These are phyloP conservation scores for Aphanomyces stellatus DNA, from an alignment of 352 stramenopile species.

Conservation along the genomic window DNA sequence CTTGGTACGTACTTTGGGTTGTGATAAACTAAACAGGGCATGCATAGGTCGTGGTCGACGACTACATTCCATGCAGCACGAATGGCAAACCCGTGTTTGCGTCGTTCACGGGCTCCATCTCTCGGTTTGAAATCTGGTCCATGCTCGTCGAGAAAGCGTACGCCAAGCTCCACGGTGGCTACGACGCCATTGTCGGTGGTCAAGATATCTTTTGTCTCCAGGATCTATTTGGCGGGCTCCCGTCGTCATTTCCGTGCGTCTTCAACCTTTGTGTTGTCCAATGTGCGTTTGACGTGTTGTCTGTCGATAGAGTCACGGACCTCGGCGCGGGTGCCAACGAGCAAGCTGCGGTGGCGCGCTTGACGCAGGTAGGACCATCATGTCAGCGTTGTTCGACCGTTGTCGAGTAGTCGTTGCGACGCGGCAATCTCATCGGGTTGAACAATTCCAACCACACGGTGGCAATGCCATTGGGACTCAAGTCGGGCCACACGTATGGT, in stretches of 20 bases:
- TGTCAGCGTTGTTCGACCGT: too few species aligned
- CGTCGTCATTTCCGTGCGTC: constrained; percentile 18
- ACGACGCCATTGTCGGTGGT: constrained; percentile 83
- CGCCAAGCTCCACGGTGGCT: constrained; percentile 88
- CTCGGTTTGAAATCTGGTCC: constrained; percentile 89
- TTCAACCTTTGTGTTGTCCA: neutral
- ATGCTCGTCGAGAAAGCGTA: constrained; percentile 93
- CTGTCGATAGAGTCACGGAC: neutral
- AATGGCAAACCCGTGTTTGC: constrained; percentile 79
- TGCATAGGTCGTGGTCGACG: constrained; percentile 50
- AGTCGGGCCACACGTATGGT: constrained; percentile 62
- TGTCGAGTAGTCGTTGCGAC: constrained; percentile 30
- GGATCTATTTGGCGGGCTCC: constrained; percentile 68
- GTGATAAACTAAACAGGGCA: neutral
- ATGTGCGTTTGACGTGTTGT: neutral
- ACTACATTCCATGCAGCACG: constrained; percentile 77
- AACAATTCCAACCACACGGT: constrained; percentile 59
- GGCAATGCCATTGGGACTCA: constrained; percentile 51
- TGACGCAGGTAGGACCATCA: neutral
- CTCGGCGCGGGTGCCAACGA: neutral
- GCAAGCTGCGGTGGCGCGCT: neutral
- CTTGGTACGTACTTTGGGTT: constrained; percentile 22
- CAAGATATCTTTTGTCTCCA: constrained; percentile 70
- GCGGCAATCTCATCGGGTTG: constrained; percentile 58
- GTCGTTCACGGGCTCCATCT: constrained; percentile 70